These are phyloP conservation scores for Chrysanthemum makinoi DNA, from an alignment of 129 eudicot species.

Conservation along the genomic window DNA sequence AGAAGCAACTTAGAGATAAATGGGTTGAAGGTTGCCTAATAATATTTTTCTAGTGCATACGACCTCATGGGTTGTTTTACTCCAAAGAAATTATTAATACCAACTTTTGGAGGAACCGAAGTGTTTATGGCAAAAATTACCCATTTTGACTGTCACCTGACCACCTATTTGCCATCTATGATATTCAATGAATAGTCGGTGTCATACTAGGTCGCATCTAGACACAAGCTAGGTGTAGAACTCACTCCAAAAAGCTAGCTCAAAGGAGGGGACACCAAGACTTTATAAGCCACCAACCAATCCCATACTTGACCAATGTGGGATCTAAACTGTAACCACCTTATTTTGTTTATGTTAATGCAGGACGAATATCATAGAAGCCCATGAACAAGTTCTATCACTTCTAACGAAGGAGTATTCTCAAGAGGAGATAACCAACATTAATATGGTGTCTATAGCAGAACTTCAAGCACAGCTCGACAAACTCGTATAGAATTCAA, in stretches of 20 bases:
- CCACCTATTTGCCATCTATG: too few relatives aligned
- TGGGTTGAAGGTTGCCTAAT: not conserved
- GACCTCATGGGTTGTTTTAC: not conserved
- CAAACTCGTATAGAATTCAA: conserved; percentile 38
- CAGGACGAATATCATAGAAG: conserved; percentile 94
- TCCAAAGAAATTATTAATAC: too few relatives aligned
- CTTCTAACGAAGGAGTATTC: conserved; percentile 72
- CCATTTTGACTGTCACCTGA: too few relatives aligned
- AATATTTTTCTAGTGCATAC: not conserved
- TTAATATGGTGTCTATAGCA: conserved; percentile 62
- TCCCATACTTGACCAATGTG: too few relatives aligned
- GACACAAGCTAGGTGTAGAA: too few relatives aligned
- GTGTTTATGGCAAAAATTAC: too few relatives aligned
- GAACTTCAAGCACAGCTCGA: conserved; percentile 85
- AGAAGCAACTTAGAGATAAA: too few relatives aligned
- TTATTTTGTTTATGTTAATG: conserved; percentile 12
- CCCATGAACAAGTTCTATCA: conserved; percentile 66
- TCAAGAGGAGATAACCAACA: conserved; percentile 55
- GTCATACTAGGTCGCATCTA: not conserved
- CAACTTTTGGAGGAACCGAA: too few relatives aligned
- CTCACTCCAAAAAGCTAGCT: too few relatives aligned
- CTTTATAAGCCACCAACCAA: too few relatives aligned
- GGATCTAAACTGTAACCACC: too few relatives aligned
- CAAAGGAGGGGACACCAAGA: too few relatives aligned
- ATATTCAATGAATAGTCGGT: not conserved